Evolutionary conservation across 2,329 filamentous ascomycete genomes (phyloP).

Genomic region (Parastagonospora avenae): DNA sequence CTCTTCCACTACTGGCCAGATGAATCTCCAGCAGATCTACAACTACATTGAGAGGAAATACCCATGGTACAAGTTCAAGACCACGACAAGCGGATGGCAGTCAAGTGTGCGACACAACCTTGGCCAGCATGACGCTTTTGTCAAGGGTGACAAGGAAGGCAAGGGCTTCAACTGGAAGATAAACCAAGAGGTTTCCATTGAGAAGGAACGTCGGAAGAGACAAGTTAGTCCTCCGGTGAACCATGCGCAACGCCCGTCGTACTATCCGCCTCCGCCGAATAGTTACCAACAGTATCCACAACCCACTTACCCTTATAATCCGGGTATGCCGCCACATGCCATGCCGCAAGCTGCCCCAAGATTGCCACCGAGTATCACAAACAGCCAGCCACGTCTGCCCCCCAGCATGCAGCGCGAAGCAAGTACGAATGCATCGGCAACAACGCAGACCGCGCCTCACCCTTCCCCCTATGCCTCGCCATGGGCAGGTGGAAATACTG

Average conservation of each 20-base stretch:
- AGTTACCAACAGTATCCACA: constrained; percentile 36
- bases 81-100: constrained; percentile 67
- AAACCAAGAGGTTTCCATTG: constrained; percentile 63
- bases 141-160: constrained; percentile 64
- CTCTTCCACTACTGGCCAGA: constrained; percentile 59
- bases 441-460: constrained; percentile 32
- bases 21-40: constrained; percentile 71
- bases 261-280: constrained; percentile 40
- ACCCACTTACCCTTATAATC: constrained; percentile 35
- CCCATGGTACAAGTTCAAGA: constrained; percentile 67
- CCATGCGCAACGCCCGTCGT: constrained; percentile 36
- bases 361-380: constrained; percentile 31
- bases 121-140: constrained; percentile 62
- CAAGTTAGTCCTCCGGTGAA: constrained; percentile 54
- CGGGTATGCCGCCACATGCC: constrained; percentile 37
- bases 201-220: constrained; percentile 60
- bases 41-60: constrained; percentile 67
- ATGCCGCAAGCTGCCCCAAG: constrained; percentile 37
- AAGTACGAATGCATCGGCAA: constrained; percentile 27
- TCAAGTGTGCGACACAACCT: constrained; percentile 71
- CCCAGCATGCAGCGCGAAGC: constrained; percentile 42
- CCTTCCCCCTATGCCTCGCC: constrained; percentile 45
- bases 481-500: constrained; percentile 40
- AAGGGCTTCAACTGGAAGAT: constrained; percentile 70
- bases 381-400: constrained; percentile 40